Percentiles rank a stretch among this genome's conserved stretches.
Conservation (phyloP, 192 early-diverging fungal genomes). For the Coemansia furcata region DNA sequence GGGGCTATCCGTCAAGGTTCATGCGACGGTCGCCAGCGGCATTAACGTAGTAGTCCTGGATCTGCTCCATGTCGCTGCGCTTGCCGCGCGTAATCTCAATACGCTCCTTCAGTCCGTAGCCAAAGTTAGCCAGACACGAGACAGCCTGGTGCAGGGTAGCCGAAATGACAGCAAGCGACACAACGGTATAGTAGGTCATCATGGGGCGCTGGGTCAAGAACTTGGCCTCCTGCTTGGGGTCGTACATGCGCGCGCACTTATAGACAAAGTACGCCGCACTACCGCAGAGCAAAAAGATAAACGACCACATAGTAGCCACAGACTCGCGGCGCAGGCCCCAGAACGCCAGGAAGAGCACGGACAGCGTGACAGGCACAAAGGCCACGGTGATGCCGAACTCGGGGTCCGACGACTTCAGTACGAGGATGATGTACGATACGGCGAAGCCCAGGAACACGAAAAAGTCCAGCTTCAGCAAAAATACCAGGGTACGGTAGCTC, state of each 20-base stretch:
- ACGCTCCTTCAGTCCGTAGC: conserved; percentile 47
- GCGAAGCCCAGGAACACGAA: conserved; percentile 53
- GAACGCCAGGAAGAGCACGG: conserved; percentile 48
- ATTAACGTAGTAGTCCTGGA: conserved; percentile 54
- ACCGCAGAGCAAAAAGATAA: conserved; percentile 41
- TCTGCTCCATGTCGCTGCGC: conserved; percentile 55
- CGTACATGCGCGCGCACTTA: conserved; percentile 52
- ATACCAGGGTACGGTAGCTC: conserved; percentile 49
- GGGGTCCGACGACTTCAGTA: conserved; percentile 52
- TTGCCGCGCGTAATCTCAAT: conserved; percentile 52
- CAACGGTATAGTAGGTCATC: conserved; percentile 53
- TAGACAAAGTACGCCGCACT: conserved; percentile 52
- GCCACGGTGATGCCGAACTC: conserved; percentile 52
- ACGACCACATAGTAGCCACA: conserved; percentile 35
- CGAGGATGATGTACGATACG: conserved; percentile 60
- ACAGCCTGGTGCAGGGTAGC: conserved; percentile 44
- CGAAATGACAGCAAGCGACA: conserved; percentile 36
- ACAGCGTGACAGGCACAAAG: conserved; percentile 43
- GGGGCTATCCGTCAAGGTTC: conserved; percentile 39
- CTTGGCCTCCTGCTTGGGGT: conserved; percentile 49
- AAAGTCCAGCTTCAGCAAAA: conserved; percentile 54
- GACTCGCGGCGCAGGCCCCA: conserved; percentile 49
- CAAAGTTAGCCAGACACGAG: conserved; percentile 51
- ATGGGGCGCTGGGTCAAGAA: conserved; percentile 41
- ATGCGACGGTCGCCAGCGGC: conserved; percentile 50